Base-by-base conservation (phyloP, 2,329 filamentous ascomycete genomes). In the Ceratocystis smalleyi region DNA sequence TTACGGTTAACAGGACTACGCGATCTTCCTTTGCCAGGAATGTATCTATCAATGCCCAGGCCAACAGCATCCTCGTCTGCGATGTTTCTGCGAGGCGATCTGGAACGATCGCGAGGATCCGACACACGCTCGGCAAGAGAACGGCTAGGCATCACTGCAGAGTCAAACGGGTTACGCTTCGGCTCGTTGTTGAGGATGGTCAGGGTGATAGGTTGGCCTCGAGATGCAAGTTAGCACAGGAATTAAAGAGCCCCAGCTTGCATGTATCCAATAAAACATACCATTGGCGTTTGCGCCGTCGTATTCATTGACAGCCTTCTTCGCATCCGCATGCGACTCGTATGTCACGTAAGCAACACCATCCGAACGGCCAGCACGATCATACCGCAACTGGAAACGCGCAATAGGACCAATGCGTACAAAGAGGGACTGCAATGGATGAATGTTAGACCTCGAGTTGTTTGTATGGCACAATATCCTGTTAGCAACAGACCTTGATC, bases 201-300 rank as follows among this genome's bases (percentile, higher is more conserved):
- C 65, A 96, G 75, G 43, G 81, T 83, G 70, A 96, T 96, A 2
- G 89, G 90, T 75, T 92, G 89, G 60, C 88, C 87, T 84, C 55
- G 1, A 60, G 24, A 32, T 22, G 1, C 7, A 45, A 17, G 43
- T 61, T 43, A 61, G 59, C 5, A 32, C 6, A 8, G 24, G 1
- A 45, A 43, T 10, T 30, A 43, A 19, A 63, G 65, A 30, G 1
- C 1, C 8, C 4, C 17, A 63, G 67, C 55, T 19, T 32, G 57
- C 27, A 22, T 17, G 4, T 47, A 6, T 27, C 22, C 12, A 35
- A n/a, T 8, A 5, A 57, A 5, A 8, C 72, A 72, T 77, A 80
- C 86, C 87, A 70, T 94, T 91, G 65, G 91, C 91, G 72, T 96
- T 96, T 68, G 91, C 91, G 64, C 89, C 89, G 72, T 96, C 86